A percentile compares a stretch with the other conserved stretches of the same genome.
phyloP scores from a whole-genome alignment of 768 basidiomycete genomes.

The Podaxis sp. region DNA sequence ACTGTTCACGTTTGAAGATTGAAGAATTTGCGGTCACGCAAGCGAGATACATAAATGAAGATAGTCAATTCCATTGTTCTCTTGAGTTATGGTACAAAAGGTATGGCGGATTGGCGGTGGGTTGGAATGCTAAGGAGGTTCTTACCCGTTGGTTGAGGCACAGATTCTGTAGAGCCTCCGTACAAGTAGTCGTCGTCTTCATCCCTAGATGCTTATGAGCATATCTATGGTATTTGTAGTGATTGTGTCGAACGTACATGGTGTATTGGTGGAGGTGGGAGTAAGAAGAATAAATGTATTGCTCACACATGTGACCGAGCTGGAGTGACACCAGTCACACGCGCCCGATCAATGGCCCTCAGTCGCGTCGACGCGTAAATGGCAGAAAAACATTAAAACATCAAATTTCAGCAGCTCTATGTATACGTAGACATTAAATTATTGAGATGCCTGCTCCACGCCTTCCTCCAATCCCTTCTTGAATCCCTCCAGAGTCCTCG shows the following conservation, averaged over 20 bases:
- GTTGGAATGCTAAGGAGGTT: conserved; percentile 39
- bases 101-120: conserved; percentile 34
- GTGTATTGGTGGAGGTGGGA: conserved; percentile 6
- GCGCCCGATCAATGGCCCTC: neutral
- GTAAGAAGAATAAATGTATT: neutral
- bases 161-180: conserved; percentile 47
- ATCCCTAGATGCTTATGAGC: conserved; percentile 45
- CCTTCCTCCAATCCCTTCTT: conserved; percentile 64
- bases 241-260: conserved; percentile 11
- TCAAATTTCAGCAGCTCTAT: neutral
- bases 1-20: conserved; percentile 36
- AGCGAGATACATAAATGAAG: conserved; percentile 29
- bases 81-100: conserved; percentile 17
- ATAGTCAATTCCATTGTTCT: conserved; percentile 19
- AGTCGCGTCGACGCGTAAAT: conserved; percentile 6
- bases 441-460: conserved; percentile 7
- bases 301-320: neutral
- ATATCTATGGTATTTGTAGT: neutral
- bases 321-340: conserved; percentile 13
- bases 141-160: conserved; percentile 17
- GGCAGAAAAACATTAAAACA: conserved; percentile 6
- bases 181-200: conserved; percentile 84
- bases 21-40: conserved; percentile 40
- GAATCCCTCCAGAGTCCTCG: conserved; percentile 75
- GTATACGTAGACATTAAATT: conserved; percentile 6